These are phyloP conservation scores for Yarrowia divulgata DNA, from an alignment of 805 yeast genomes.

Conservation along the genomic window DNA sequence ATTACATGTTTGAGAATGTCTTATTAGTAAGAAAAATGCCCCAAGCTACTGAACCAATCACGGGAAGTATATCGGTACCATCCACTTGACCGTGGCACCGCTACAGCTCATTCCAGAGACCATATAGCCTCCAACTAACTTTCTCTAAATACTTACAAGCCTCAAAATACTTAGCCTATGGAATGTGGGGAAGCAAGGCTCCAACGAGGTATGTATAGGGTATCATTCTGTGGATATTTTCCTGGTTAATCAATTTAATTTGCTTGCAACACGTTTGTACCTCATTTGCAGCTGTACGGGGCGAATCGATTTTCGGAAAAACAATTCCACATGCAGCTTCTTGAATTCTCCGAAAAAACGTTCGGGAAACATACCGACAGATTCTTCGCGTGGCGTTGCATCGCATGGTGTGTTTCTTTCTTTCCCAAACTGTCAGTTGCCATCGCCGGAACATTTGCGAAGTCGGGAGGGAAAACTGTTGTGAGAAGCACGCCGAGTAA, in stretches of 20 bases:
- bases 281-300: no score
- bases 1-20: neutral
- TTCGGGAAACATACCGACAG: neutral
- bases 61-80: neutral
- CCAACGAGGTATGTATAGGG: neutral
- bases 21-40: neutral
- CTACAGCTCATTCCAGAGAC: neutral
- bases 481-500: neutral
- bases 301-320: neutral
- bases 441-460: neutral
- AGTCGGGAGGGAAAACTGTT: no score
- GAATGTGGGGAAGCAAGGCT: slow-evolving; percentile 29
- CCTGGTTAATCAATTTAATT: neutral
- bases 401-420: neutral
- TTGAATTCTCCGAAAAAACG: neutral
- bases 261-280: no score
- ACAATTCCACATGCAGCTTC: neutral
- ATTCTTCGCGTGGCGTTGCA: slow-evolving; percentile 20
- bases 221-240: neutral
- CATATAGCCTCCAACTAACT: neutral
- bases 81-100: neutral
- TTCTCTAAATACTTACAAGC: slow-evolving; percentile 19
- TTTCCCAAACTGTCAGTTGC: neutral
- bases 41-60: neutral
- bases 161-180: neutral